These are phyloP conservation scores for Beverwykella pulmonaria DNA, from an alignment of 495 filamentous ascomycete genomes.

Conservation along the genomic window DNA sequence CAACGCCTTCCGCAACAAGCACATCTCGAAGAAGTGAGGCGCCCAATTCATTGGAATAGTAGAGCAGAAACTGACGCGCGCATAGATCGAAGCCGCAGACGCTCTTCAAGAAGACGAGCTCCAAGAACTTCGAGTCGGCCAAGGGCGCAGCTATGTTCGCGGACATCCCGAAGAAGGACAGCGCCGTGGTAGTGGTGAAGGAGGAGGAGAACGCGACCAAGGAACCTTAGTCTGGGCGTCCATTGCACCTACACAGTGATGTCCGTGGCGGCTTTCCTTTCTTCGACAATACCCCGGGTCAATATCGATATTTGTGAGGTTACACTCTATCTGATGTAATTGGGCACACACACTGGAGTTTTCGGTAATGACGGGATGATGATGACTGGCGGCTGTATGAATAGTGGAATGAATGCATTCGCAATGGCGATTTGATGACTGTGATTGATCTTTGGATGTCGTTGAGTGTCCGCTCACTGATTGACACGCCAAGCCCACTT, in stretches of 20 bases:
- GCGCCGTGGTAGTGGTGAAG: not conserved
- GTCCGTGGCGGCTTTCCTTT: not conserved
- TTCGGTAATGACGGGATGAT: conserved; percentile 3
- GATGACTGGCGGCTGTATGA: conserved; percentile 23
- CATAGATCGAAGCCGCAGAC: conserved; percentile 37
- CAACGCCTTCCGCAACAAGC: conserved; percentile 79
- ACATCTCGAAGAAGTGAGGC: conserved; percentile 59
- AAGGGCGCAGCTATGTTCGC: conserved; percentile 36
- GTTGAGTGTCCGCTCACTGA: not conserved
- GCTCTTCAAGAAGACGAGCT: conserved; percentile 39
- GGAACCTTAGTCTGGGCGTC: conserved; percentile 3
- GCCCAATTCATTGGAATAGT: no score
- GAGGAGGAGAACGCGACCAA: not conserved
- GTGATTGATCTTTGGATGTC: not conserved
- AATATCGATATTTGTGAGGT: not conserved
- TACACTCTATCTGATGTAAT: not conserved
- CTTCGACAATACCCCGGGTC: conserved; percentile 7
- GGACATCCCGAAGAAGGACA: conserved; percentile 30
- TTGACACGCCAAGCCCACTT: conserved; percentile 2
- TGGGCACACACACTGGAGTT: conserved; percentile 11
- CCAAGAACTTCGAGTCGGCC: conserved; percentile 38
- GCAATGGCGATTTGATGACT: not conserved
- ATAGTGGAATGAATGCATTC: conserved; percentile 1
- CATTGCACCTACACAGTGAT: not conserved
- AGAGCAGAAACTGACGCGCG: not conserved